Evolutionary conservation across 2,329 filamentous ascomycete genomes (phyloP).

Genomic region (Aphanocladium album): DNA sequence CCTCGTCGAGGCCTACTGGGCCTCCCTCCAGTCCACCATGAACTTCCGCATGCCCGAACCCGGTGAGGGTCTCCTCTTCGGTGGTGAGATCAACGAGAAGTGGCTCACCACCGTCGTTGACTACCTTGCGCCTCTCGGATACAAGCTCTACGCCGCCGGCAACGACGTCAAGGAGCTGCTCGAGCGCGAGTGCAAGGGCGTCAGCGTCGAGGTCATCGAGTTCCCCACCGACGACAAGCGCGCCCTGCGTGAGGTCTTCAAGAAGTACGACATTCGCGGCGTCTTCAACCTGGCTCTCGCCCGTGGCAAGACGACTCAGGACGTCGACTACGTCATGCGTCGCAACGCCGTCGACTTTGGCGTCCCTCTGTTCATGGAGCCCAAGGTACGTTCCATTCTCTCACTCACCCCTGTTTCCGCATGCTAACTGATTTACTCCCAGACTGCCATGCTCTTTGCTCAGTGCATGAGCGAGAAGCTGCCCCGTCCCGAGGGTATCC

Average conservation of each 20-base stretch:
- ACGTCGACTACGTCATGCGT: conserved; percentile 98
- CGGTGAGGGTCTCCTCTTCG: conserved; percentile 91
- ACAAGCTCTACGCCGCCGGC: conserved; percentile 89
- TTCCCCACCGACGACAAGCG: conserved; percentile 97
- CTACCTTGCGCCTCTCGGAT: conserved; percentile 81
- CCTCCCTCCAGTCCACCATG: conserved; percentile 93
- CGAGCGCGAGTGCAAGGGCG: conserved; percentile 63
- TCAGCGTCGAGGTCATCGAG: conserved; percentile 83
- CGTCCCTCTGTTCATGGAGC: conserved; percentile 97
- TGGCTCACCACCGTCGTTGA: conserved; percentile 77
- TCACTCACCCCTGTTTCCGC: no score
- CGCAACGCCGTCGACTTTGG: conserved; percentile 98
- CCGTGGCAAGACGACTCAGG: conserved; percentile 75
- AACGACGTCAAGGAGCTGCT: conserved; percentile 76
- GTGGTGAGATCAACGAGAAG: conserved; percentile 70
- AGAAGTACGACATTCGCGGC: conserved; percentile 94
- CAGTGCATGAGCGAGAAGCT: conserved; percentile 97
- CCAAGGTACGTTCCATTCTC: conserved; percentile 63
- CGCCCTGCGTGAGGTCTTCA: conserved; percentile 86
- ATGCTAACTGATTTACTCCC: conserved; percentile 25
- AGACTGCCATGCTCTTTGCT: conserved; percentile 95
- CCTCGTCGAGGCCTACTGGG: conserved; percentile 95
- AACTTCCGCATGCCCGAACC: conserved; percentile 97
- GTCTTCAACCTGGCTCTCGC: conserved; percentile 90
- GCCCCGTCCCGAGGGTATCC: conserved; percentile 81